These are phyloP conservation scores for Pseudogymnoascus sp. DNA, from an alignment of 2,329 filamentous ascomycete genomes.

Conservation along the genomic window DNA sequence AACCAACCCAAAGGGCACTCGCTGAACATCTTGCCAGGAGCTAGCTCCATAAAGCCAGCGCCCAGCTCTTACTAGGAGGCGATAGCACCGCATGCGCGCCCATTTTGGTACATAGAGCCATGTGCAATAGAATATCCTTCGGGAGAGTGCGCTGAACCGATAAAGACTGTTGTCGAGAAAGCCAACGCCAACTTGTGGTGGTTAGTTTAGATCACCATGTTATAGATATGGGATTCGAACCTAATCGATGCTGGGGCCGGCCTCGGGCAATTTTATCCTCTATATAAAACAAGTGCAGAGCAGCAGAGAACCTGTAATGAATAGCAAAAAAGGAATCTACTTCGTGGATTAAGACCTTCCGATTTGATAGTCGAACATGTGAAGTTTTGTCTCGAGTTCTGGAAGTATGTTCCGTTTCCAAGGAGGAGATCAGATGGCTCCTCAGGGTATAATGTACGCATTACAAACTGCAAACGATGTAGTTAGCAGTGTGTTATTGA, in stretches of 20 bases:
- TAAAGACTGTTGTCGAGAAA: background rate
- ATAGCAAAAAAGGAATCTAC: background rate
- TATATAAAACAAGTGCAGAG: background rate
- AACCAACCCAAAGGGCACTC: background rate
- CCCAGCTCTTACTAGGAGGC: background rate
- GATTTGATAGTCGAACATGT: background rate
- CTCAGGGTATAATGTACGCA: background rate
- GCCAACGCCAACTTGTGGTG: background rate
- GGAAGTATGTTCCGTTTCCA: background rate
- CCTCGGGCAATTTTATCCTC: background rate
- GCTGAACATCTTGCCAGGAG: background rate
- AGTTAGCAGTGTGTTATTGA: background rate
- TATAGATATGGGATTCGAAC: background rate
- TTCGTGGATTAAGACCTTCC: background rate
- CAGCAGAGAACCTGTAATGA: background rate
- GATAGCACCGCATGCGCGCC: background rate
- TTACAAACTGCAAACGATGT: background rate
- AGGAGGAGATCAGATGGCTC: background rate
- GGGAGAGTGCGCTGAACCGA: background rate
- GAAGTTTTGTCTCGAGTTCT: background rate
- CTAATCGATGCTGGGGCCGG: background rate
- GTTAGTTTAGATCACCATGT: background rate
- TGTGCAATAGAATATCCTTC: background rate
- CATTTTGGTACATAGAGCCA: background rate
- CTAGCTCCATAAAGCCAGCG: background rate